phyloP scores from a whole-genome alignment of 306 rosid species.

The Trichosanthes cucumerina region DNA sequence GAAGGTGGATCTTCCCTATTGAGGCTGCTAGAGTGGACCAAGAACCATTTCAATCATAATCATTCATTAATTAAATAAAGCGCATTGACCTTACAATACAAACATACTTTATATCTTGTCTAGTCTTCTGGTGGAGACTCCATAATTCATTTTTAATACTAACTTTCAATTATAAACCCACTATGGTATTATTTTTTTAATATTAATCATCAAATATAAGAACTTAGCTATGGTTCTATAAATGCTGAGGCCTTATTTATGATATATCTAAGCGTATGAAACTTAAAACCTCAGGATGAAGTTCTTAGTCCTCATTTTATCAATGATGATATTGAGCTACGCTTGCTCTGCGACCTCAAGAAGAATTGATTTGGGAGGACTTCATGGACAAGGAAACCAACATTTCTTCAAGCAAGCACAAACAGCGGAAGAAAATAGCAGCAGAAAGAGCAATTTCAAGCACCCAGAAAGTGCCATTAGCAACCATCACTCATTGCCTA shows the following conservation, averaged over 20 bases:
- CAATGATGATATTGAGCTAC: slow-evolving; percentile 17
- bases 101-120: neutral
- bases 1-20: slow-evolving; percentile 30
- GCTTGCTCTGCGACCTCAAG: slow-evolving; percentile 22
- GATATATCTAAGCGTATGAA: neutral
- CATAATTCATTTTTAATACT: slow-evolving; percentile 11
- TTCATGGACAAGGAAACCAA: slow-evolving; percentile 33
- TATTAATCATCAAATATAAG: neutral
- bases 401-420: slow-evolving; percentile 19
- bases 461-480: slow-evolving; percentile 14
- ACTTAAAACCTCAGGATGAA: slow-evolving; percentile 25
- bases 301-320: slow-evolving; percentile 26
- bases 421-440: slow-evolving; percentile 18
- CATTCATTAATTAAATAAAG: neutral
- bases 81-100: neutral
- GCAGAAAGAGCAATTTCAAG: slow-evolving; percentile 16
- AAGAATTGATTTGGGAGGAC: slow-evolving; percentile 28
- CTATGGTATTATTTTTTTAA: neutral
- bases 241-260: neutral
- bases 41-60: slow-evolving; percentile 11
- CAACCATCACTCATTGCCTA: slow-evolving; percentile 36
- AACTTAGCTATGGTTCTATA: neutral
- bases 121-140: slow-evolving; percentile 10
- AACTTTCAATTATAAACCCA: slow-evolving; percentile 10
- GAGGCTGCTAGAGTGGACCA: slow-evolving; percentile 21